These are phyloP conservation scores for Sphagnum fallax DNA, from an alignment of 228 moss, liverwort and hornwort species.

Conservation along the genomic window DNA sequence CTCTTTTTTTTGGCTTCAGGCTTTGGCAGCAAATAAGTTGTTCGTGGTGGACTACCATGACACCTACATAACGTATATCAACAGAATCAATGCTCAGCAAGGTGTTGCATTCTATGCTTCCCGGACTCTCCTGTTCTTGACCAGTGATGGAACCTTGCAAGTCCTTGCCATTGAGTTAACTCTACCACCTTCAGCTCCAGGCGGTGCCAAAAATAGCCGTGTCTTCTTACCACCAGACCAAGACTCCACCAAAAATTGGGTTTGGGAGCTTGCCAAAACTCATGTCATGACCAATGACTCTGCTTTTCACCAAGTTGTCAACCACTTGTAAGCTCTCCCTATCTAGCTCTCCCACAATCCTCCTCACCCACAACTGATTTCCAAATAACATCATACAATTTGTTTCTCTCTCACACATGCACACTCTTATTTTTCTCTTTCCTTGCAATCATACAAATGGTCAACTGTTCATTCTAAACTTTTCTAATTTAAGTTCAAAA, in stretches of 20 bases:
- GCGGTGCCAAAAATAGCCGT: conserved; percentile 20
- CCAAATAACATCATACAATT: not conserved
- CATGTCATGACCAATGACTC: conserved; percentile 62
- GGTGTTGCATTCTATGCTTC: conserved; percentile 48
- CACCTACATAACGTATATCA: conserved; percentile 47
- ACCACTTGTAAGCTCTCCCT: conserved; percentile 39
- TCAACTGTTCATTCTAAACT: too few relatives aligned
- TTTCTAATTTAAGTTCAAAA: not conserved
- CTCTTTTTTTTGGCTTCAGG: conserved; percentile 20
- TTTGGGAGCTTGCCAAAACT: conserved; percentile 68
- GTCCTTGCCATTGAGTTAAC: conserved; percentile 59
- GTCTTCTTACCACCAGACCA: conserved; percentile 42
- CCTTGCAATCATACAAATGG: too few relatives aligned
- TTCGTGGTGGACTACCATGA: conserved; percentile 58
- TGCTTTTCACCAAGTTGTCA: conserved; percentile 60
- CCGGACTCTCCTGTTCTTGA: conserved; percentile 57
- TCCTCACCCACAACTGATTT: not conserved
- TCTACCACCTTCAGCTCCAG: conserved; percentile 21
- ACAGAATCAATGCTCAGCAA: conserved; percentile 41
- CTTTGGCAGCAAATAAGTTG: conserved; percentile 37
- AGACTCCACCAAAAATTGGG: conserved; percentile 55
- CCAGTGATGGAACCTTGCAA: conserved; percentile 36
- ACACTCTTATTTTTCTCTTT: too few relatives aligned
- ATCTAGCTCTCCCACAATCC: not conserved
- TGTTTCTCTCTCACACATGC: not conserved